phyloP scores from a whole-genome alignment of 148 eudicot species.

The Bassia scoparia region DNA sequence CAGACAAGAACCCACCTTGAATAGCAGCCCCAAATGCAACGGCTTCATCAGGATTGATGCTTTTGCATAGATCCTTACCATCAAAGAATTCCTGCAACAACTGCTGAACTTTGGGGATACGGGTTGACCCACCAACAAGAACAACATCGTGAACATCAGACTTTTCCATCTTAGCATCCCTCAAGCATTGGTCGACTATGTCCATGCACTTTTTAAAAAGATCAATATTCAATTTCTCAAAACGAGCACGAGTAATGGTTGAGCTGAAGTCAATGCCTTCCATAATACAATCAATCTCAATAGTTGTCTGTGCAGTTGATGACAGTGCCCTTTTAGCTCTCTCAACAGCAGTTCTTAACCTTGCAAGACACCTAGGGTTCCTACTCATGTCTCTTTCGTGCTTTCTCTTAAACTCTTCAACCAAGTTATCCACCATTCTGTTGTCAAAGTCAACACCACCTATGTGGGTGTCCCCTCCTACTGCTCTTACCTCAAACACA shows the following conservation, averaged over 20 bases:
- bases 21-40: conserved; percentile 45
- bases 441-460: conserved; percentile 39
- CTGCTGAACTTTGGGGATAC: conserved; percentile 37
- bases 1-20: conserved; percentile 32
- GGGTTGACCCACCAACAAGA: conserved; percentile 39
- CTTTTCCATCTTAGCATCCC: conserved; percentile 38
- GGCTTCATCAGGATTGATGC: conserved; percentile 35
- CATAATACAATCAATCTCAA: conserved; percentile 29
- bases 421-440: conserved; percentile 34
- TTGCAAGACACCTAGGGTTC: conserved; percentile 31
- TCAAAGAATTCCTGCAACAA: conserved; percentile 31
- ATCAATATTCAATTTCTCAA: conserved; percentile 35
- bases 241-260: conserved; percentile 35
- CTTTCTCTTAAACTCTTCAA: conserved; percentile 34
- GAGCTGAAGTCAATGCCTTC: conserved; percentile 36
- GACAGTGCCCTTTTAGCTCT: conserved; percentile 35
- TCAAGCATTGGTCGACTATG: conserved; percentile 33
- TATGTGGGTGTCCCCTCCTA: conserved; percentile 40
- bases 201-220: conserved; percentile 37
- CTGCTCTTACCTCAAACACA: conserved; percentile 37
- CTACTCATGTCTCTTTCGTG: conserved; percentile 29
- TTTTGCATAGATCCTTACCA: conserved; percentile 35
- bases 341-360: conserved; percentile 32
- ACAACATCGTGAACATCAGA: conserved; percentile 38
- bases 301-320: conserved; percentile 30